Percentiles rank a stretch among this genome's conserved stretches.
Conservation (phyloP, 2,329 filamentous ascomycete genomes). For the Aureobasidium sp. region DNA sequence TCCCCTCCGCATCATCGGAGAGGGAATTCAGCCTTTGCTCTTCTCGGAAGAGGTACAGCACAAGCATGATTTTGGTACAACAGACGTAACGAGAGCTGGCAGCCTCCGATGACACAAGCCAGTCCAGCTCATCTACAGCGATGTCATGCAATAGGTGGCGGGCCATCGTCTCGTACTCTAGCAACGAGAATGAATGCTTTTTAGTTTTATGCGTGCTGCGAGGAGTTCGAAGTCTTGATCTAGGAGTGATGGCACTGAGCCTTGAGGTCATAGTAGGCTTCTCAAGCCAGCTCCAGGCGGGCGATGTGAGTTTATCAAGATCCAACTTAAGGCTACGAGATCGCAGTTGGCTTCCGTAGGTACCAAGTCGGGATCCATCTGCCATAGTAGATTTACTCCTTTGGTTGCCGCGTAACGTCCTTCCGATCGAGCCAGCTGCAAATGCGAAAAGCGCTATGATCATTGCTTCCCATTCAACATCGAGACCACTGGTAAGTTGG, state of each 20-base stretch:
- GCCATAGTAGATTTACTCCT: conserved; percentile 1
- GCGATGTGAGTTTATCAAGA: not conserved
- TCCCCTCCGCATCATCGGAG: not conserved
- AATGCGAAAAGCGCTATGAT: conserved; percentile 16
- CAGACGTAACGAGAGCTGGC: conserved; percentile 40
- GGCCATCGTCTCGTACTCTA: conserved; percentile 16
- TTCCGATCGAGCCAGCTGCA: conserved; percentile 16
- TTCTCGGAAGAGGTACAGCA: conserved; percentile 79
- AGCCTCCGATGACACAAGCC: conserved; percentile 31
- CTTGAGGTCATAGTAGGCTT: not conserved
- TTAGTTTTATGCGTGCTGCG: conserved; percentile 6
- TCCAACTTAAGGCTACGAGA: conserved; percentile 1
- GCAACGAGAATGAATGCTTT: conserved; percentile 2
- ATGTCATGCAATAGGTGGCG: conserved; percentile 14
- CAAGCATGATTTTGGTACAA: conserved; percentile 43
- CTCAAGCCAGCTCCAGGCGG: conserved; percentile 6
- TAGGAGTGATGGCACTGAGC: conserved; percentile 6
- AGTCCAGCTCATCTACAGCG: conserved; percentile 13
- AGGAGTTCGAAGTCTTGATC: conserved; percentile 1
- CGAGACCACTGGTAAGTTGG: not conserved
- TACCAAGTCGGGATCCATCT: not conserved
- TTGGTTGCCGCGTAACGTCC: not conserved
- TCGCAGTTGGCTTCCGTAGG: not conserved
- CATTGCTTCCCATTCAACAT: conserved; percentile 16
- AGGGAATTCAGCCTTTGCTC: conserved; percentile 71